Percentiles rank a stretch among this genome's conserved stretches.
Conservation (phyloP, 768 basidiomycete species). For the Suillus subaureus region DNA sequence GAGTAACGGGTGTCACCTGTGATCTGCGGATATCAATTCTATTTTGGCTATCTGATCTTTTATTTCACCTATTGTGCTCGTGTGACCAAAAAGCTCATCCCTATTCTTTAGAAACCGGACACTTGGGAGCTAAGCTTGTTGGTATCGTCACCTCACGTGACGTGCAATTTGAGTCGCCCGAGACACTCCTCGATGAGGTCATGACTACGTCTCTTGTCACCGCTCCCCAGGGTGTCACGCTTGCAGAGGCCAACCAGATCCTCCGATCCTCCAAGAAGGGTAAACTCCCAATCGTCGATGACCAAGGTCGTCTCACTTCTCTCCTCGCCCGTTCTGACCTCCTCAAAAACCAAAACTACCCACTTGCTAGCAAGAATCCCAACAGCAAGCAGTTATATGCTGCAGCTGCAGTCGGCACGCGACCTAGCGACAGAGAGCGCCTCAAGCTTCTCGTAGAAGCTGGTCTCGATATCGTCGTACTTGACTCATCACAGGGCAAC, state of each 20-base stretch:
- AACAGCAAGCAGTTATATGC: constrained; percentile 94
- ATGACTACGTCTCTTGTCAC: constrained; percentile 93
- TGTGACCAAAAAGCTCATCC: constrained; percentile 19
- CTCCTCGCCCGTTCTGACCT: constrained; percentile 97
- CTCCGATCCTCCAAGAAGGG: constrained; percentile 97
- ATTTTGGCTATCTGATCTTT: constrained; percentile 23
- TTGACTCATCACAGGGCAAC: constrained; percentile 98
- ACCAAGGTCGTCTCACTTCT: constrained; percentile 64
- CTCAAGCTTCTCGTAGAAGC: constrained; percentile 87
- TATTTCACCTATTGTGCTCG: constrained; percentile 9
- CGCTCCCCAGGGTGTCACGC: constrained; percentile 85
- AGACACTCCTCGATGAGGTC: constrained; percentile 69
- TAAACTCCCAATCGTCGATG: constrained; percentile 86
- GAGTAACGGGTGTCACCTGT: constrained; percentile 73
- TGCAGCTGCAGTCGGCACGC: constrained; percentile 94
- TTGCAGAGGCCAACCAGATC: constrained; percentile 89
- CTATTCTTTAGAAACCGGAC: constrained; percentile 69
- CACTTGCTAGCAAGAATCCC: constrained; percentile 90
- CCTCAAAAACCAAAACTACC: constrained; percentile 96
- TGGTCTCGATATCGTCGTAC: constrained; percentile 90
- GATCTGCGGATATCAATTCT: constrained; percentile 63
- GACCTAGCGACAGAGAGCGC: constrained; percentile 83
- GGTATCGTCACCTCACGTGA: constrained; percentile 98
- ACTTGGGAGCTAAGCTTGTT: constrained; percentile 86
- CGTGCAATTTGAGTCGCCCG: constrained; percentile 83